Conservation (phyloP, 169 alveolate genomes). For the Plasmodium malariae region DNA sequence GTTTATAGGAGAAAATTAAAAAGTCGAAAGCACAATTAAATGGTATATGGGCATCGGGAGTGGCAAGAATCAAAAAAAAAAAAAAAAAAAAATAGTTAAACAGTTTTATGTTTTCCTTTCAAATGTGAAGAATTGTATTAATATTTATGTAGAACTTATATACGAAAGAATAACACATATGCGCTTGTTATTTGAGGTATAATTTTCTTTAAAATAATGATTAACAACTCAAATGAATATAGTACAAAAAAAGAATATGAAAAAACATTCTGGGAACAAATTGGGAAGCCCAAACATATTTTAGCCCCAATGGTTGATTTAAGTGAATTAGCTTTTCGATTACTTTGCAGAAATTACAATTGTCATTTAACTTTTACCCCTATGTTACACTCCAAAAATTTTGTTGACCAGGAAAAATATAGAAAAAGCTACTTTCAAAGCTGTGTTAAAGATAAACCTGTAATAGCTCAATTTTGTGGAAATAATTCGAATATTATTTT, state of each 20-base stretch:
- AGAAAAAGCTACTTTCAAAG: slow-evolving; percentile 81
- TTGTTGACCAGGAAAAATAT: slow-evolving; percentile 82
- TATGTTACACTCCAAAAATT: slow-evolving; percentile 92
- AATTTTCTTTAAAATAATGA: background rate
- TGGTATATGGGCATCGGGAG: background rate
- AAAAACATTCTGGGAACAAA: slow-evolving; percentile 79
- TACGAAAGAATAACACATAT: background rate
- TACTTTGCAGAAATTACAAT: slow-evolving; percentile 91
- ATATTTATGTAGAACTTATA: background rate
- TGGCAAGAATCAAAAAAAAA: background rate
- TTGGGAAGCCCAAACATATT: slow-evolving; percentile 81
- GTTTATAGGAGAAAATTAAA: background rate
- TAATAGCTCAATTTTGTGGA: slow-evolving; percentile 93
- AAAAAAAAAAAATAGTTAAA: background rate
- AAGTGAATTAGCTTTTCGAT: slow-evolving; percentile 86
- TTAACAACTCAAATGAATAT: slow-evolving; percentile 9
- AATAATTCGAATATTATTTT: slow-evolving; percentile 90
- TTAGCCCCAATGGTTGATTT: slow-evolving; percentile 87
- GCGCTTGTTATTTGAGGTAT: background rate
- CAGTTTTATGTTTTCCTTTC: background rate
- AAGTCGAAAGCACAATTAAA: background rate
- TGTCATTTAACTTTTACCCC: slow-evolving; percentile 93
- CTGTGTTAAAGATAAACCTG: slow-evolving; percentile 80
- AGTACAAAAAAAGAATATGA: slow-evolving; percentile 40
- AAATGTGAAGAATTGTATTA: background rate